Conservation (phyloP, 305 asterid genomes). For the Solanum hybrid region DNA sequence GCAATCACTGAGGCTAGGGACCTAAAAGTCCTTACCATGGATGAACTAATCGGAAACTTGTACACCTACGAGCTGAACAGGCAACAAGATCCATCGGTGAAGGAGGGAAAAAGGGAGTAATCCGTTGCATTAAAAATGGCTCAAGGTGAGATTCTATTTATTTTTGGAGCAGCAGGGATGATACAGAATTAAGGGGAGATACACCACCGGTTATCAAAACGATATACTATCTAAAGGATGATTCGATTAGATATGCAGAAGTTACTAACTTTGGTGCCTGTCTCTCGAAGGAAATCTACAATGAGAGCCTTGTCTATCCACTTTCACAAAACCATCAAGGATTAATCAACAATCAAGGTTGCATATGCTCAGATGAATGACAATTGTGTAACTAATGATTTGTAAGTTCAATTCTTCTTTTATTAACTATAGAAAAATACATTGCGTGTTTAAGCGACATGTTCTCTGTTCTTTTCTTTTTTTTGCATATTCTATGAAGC, state of each 20-base stretch:
- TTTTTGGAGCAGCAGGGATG: not conserved
- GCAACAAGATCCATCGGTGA: no score
- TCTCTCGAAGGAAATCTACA: slow-evolving; percentile 15
- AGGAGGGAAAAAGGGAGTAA: no score
- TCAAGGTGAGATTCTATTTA: no score
- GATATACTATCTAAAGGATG: slow-evolving; percentile 26
- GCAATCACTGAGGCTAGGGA: no score
- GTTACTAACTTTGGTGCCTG: not conserved
- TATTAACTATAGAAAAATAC: not conserved
- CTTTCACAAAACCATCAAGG: not conserved
- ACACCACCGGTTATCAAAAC: not conserved
- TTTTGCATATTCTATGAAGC: not conserved
- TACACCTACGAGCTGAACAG: no score
- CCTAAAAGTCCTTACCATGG: no score
- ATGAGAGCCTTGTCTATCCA: slow-evolving; percentile 40
- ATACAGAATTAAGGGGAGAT: not conserved
- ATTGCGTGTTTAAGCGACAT: not conserved
- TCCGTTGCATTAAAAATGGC: no score
- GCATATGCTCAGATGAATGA: not conserved
- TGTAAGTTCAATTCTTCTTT: not conserved
- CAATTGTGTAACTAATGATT: not conserved
- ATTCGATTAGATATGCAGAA: slow-evolving; percentile 7
- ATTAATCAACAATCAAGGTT: not conserved
- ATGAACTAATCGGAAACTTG: no score
- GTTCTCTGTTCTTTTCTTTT: not conserved